A percentile compares a stretch with the other conserved stretches of the same genome.
Conservation (phyloP, 129 eudicot species). For the Saposhnikovia divaricata region DNA sequence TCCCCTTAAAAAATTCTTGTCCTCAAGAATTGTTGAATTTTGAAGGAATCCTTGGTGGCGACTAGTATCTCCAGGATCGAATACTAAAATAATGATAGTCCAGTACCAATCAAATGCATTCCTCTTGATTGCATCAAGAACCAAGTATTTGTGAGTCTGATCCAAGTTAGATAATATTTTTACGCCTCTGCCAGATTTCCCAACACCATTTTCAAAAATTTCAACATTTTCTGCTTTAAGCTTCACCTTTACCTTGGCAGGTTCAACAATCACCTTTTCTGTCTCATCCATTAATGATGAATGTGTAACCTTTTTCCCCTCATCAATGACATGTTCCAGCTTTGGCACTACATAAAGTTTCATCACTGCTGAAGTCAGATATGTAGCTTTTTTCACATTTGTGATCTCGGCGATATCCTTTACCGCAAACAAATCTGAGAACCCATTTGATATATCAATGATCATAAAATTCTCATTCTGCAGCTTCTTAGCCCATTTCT, state of each 20-base stretch:
- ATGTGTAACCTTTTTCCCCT: slow-evolving; percentile 52
- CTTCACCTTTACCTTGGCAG: slow-evolving; percentile 40
- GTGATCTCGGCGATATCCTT: slow-evolving; percentile 41
- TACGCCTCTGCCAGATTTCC: too few species aligned
- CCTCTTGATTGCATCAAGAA: too few species aligned
- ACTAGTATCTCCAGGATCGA: too few species aligned
- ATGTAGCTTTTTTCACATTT: slow-evolving; percentile 55
- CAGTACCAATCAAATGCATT: too few species aligned
- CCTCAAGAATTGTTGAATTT: too few species aligned
- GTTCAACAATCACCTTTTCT: slow-evolving; percentile 50
- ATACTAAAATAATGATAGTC: too few species aligned
- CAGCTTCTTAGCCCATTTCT: slow-evolving; percentile 38
- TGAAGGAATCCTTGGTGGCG: too few species aligned
- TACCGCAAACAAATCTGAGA: slow-evolving; percentile 50
- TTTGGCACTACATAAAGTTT: slow-evolving; percentile 56
- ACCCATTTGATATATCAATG: slow-evolving; percentile 45
- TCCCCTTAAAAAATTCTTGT: too few species aligned
- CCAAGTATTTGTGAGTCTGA: too few species aligned
- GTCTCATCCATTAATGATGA: slow-evolving; percentile 55
- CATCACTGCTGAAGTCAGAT: slow-evolving; percentile 45
- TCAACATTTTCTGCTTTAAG: slow-evolving; percentile 55
- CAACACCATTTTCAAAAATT: too few species aligned
- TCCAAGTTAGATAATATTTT: too few species aligned
- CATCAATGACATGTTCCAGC: slow-evolving; percentile 61
- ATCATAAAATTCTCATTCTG: slow-evolving; percentile 28